Base-by-base conservation (phyloP, 352 stramenopile genomes). In the Phytophthora lateralis region DNA sequence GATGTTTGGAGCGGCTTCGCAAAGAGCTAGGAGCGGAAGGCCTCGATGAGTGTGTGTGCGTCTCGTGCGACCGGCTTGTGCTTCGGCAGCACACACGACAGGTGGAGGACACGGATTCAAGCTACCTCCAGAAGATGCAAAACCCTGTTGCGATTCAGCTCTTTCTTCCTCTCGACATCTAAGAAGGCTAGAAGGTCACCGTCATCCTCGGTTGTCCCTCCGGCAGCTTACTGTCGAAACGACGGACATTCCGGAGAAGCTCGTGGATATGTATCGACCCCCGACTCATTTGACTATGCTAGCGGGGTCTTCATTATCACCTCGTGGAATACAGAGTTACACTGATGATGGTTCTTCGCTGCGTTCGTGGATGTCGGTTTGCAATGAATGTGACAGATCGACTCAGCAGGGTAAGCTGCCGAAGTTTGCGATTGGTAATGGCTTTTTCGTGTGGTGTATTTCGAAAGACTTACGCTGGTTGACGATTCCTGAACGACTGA, bases 361-460 rank as follows among this genome's bases (percentile, higher is more conserved):
- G 10, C n/a, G 43, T 17, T 21, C 54, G 10, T 61, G 32, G 43
- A 26, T 53, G 6, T 39, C 32, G 3, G 21, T 54, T 38, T 61
- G 41, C 30, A 61, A 41, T 1, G 43, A 61, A 29, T 61, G 54
- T 39, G 34, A 48, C 7, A 15, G 6, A 21, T 46, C 30, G 4
- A 53, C 48, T 54, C 20, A 29, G 20, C 32, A 10, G 17, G n/a
- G 43, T 0, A 45, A 30, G 34, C 12, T 61, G 9, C 54, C 54
- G 1, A 54, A 61, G 24, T 48, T 61, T 47, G 42, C 32, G 2
- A 46, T 61, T 32, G 32, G 7, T 12, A 61, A 61, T 44, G 43
- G 54, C 0, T 49, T 61, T 47, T 48, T 48, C n/a, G 21, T 54
- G 1, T 43, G 54, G 3, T 9, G n/a, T 14, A 34, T 54, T 46